Percentiles rank a stretch among this genome's conserved stretches.
These are phyloP conservation scores for Phylloporus arenicola DNA, from an alignment of 768 basidiomycete species.

Conservation along the genomic window DNA sequence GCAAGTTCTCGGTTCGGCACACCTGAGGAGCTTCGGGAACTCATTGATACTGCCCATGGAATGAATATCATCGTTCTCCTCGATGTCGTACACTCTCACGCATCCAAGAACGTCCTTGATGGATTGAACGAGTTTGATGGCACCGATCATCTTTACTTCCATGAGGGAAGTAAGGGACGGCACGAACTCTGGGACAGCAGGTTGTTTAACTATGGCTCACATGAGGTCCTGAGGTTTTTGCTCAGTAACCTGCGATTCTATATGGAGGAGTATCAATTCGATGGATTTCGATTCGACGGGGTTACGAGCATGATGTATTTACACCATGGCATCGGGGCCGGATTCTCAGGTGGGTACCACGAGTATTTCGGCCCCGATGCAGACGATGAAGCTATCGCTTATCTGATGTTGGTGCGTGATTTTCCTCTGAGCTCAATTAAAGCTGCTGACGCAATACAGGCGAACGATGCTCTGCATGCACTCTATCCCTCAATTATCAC, in stretches of 20 bases:
- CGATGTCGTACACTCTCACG: conserved; percentile 97
- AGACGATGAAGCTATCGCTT: conserved; percentile 87
- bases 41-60: conserved; percentile 91
- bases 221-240: conserved; percentile 93
- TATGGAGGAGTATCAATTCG: conserved; percentile 93
- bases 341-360: conserved; percentile 96
- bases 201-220: conserved; percentile 91
- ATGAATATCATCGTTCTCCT: conserved; percentile 91
- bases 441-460: conserved; percentile 45
- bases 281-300: conserved; percentile 97
- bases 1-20: conserved; percentile 93
- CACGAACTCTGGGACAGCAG: conserved; percentile 99
- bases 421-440: neutral
- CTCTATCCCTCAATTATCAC: conserved; percentile 79
- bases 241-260: conserved; percentile 93
- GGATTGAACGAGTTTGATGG: conserved; percentile 96
- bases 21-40: conserved; percentile 92
- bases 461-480: conserved; percentile 83
- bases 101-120: conserved; percentile 95
- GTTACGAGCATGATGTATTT: conserved; percentile 99
- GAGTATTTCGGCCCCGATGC: conserved; percentile 90
- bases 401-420: conserved; percentile 87
- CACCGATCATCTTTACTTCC: conserved; percentile 97
- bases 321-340: conserved; percentile 96
- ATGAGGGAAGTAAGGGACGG: conserved; percentile 82